phyloP scores from a whole-genome alignment of 2,329 filamentous ascomycete genomes.

The Ophiostoma perfectum region DNA sequence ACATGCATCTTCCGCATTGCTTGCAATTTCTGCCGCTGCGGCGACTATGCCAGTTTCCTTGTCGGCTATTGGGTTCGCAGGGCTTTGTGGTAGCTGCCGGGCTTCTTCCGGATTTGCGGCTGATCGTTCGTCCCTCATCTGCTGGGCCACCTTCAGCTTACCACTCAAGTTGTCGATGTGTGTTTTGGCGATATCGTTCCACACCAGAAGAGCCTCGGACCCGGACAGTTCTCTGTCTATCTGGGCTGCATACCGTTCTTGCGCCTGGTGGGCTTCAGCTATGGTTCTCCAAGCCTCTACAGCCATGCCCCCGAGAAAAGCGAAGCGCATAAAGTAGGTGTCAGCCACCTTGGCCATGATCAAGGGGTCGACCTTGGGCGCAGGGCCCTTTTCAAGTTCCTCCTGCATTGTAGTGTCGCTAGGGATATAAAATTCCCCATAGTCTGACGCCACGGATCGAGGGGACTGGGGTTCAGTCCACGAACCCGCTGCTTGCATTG shows the following conservation, averaged over 20 bases:
- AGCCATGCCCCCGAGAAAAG: conserved; percentile 22
- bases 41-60: not conserved
- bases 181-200: conserved; percentile 18
- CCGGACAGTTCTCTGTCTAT: conserved; percentile 26
- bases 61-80: not conserved
- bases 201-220: conserved; percentile 26
- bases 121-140: conserved; percentile 4
- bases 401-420: conserved; percentile 31
- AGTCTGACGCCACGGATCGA: conserved; percentile 13
- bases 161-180: conserved; percentile 5
- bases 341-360: conserved; percentile 28
- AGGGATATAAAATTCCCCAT: conserved; percentile 21
- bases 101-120: not conserved
- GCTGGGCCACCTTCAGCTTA: not conserved
- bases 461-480: conserved; percentile 22
- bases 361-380: conserved; percentile 26
- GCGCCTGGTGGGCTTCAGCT: conserved; percentile 1
- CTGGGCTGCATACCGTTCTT: conserved; percentile 22
- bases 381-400: conserved; percentile 25
- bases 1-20: not conserved
- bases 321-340: conserved; percentile 25
- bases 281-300: conserved; percentile 20
- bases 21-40: not conserved
- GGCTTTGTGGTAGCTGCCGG: not conserved
- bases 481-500: conserved; percentile 15